phyloP scores from a whole-genome alignment of 176 grass and related monocot genomes.

The Thalia dealbata region DNA sequence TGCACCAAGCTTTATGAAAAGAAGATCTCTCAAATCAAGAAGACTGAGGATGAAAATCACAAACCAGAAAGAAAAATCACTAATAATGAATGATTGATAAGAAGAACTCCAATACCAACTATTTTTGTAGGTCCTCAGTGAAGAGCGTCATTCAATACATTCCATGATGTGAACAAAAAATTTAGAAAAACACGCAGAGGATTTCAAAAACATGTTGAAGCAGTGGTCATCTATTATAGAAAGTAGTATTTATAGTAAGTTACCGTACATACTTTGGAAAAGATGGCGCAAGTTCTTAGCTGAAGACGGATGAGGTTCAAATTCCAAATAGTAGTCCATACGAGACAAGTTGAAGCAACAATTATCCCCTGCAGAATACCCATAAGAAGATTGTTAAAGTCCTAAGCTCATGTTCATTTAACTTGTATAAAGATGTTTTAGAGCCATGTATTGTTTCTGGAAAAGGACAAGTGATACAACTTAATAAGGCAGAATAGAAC shows the following conservation, averaged over 20 bases:
- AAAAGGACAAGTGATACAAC: too few species aligned
- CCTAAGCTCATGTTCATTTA: neutral
- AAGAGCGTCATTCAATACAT: neutral
- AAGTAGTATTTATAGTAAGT: neutral
- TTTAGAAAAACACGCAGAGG: too few species aligned
- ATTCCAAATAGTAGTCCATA: conserved; percentile 81
- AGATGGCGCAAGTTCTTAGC: conserved; percentile 91
- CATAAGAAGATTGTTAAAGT: neutral
- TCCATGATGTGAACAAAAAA: too few species aligned
- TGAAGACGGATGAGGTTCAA: conserved; percentile 95
- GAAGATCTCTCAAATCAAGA: too few species aligned
- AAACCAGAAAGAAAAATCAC: neutral
- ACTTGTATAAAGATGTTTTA: neutral
- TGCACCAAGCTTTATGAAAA: too few species aligned
- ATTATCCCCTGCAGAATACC: conserved; percentile 50
- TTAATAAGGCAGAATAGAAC: too few species aligned
- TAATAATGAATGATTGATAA: neutral
- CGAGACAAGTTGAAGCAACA: conserved; percentile 89
- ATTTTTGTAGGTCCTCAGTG: neutral
- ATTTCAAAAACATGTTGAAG: neutral
- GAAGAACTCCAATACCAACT: neutral
- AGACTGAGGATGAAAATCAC: neutral
- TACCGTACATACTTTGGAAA: conserved; percentile 69
- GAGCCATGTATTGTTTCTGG: neutral
- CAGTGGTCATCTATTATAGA: neutral